Evolutionary conservation across 2,329 filamentous ascomycete species (phyloP).

Genomic region (Colletotrichum magnum): DNA sequence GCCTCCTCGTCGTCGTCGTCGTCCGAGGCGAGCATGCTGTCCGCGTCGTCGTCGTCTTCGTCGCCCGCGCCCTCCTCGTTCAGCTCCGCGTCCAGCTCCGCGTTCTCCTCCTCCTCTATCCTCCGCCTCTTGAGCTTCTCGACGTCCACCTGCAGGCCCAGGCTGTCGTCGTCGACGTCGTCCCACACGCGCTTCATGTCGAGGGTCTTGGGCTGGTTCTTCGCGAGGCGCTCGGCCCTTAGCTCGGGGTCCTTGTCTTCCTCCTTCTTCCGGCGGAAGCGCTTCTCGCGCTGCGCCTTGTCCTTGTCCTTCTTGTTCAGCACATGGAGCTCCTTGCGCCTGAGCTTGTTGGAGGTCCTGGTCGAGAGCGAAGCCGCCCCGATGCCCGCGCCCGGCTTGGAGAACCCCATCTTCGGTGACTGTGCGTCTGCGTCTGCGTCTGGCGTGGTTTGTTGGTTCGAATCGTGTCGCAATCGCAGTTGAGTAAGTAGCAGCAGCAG

Average conservation of each 20-base stretch:
- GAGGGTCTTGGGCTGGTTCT: slow-evolving; percentile 85
- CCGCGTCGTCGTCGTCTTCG: slow-evolving; percentile 58
- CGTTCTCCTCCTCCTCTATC: slow-evolving; percentile 66
- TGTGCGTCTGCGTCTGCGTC: not conserved
- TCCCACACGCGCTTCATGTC: slow-evolving; percentile 95
- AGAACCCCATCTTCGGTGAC: slow-evolving; percentile 37
- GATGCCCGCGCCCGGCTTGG: slow-evolving; percentile 42
- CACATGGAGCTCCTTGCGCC: slow-evolving; percentile 83
- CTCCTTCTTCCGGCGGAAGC: slow-evolving; percentile 85
- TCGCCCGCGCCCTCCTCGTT: slow-evolving; percentile 64
- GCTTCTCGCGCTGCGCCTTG: slow-evolving; percentile 80
- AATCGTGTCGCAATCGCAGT: not conserved
- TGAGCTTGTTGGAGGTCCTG: slow-evolving; percentile 81
- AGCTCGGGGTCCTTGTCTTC: slow-evolving; percentile 87
- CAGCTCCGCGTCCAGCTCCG: slow-evolving; percentile 51
- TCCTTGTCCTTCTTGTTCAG: slow-evolving; percentile 84
- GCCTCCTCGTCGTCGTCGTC: slow-evolving; percentile 67
- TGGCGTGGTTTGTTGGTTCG: not conserved
- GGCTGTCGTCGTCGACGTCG: slow-evolving; percentile 74
- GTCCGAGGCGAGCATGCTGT: slow-evolving; percentile 85
- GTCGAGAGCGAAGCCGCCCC: slow-evolving; percentile 53
- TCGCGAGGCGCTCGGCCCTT: slow-evolving; percentile 78
- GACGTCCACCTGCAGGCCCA: slow-evolving; percentile 70
- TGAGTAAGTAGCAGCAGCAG: not conserved
- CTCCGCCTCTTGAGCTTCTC: slow-evolving; percentile 71